phyloP scores from a whole-genome alignment of 2,329 filamentous ascomycete genomes.

The Aspergillus ochraceoroseus region DNA sequence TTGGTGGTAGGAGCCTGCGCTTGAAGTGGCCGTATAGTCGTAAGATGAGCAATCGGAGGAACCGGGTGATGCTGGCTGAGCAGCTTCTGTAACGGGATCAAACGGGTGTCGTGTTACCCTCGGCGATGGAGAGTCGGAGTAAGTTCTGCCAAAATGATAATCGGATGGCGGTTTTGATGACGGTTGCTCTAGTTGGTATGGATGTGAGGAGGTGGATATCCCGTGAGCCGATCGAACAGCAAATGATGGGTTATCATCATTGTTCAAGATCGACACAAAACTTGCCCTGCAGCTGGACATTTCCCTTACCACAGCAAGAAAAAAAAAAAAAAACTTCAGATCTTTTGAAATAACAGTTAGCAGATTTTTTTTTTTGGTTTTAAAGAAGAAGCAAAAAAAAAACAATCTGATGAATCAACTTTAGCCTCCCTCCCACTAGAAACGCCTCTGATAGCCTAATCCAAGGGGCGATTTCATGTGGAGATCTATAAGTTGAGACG shows the following conservation, averaged over 20 bases:
- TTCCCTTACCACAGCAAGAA: conserved; percentile 13
- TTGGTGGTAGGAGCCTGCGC: conserved; percentile 25
- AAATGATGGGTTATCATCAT: conserved; percentile 47
- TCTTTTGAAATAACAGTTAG: conserved; percentile 6
- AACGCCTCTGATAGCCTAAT: background rate
- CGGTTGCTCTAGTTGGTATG: conserved; percentile 21
- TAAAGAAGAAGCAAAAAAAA: background rate
- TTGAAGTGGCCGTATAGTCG: conserved; percentile 28
- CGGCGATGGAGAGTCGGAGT: conserved; percentile 29
- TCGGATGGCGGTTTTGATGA: conserved; percentile 18
- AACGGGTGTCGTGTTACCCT: conserved; percentile 23
- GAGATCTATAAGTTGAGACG: conserved; percentile 4
- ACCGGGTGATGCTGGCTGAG: conserved; percentile 29
- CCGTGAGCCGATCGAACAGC: conserved; percentile 36
- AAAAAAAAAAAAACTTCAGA: background rate
- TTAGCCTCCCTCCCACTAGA: no score
- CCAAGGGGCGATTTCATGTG: conserved; percentile 1
- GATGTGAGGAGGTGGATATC: conserved; percentile 21
- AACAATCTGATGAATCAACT: no score
- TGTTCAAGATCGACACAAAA: conserved; percentile 46
- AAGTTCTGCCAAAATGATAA: conserved; percentile 20
- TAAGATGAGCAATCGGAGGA: conserved; percentile 35
- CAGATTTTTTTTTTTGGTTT: background rate
- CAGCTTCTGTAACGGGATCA: conserved; percentile 26
- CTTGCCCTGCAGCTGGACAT: conserved; percentile 34